A percentile compares a stretch with the other conserved stretches of the same genome.
phyloP scores from a whole-genome alignment of 2,329 filamentous ascomycete species.

The Colletotrichum costaricense region DNA sequence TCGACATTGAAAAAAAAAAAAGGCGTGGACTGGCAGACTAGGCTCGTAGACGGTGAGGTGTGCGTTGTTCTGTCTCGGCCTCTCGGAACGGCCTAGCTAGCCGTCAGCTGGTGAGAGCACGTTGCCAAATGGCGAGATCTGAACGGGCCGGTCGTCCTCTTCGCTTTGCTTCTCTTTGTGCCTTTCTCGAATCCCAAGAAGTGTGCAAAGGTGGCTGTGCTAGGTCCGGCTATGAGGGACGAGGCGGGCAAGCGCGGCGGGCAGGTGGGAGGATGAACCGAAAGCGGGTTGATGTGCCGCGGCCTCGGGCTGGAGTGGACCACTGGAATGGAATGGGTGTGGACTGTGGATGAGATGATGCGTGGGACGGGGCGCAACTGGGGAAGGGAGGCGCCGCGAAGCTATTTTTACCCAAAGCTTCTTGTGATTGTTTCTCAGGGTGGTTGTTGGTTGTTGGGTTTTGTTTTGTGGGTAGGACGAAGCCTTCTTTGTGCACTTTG shows the following conservation, averaged over 20 bases:
- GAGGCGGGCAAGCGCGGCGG: constrained; percentile 5
- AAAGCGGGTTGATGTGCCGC: constrained; percentile 9
- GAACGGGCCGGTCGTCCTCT: constrained; percentile 4
- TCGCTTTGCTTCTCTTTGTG: background rate
- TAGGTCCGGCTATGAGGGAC: background rate
- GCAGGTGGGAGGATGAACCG: constrained; percentile 28
- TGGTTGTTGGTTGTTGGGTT: background rate
- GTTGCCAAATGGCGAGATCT: constrained; percentile 29
- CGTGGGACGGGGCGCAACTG: constrained; percentile 21
- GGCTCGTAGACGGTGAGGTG: background rate
- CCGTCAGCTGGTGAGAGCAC: constrained; percentile 27
- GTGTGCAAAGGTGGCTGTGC: constrained; percentile 21
- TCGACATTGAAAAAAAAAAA: background rate
- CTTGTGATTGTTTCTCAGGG: background rate
- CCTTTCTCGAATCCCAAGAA: background rate
- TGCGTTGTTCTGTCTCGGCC: constrained; percentile 4
- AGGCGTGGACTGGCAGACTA: background rate
- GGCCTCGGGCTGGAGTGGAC: background rate
- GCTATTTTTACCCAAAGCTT: constrained; percentile 25
- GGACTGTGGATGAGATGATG: constrained; percentile 14
- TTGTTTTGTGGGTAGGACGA: background rate
- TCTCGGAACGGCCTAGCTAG: constrained; percentile 1
- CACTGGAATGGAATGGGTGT: background rate
- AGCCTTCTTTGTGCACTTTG: background rate
- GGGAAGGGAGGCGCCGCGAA: constrained; percentile 29